These are phyloP conservation scores for Pythium dissimile DNA, from an alignment of 352 stramenopile genomes.

Conservation along the genomic window DNA sequence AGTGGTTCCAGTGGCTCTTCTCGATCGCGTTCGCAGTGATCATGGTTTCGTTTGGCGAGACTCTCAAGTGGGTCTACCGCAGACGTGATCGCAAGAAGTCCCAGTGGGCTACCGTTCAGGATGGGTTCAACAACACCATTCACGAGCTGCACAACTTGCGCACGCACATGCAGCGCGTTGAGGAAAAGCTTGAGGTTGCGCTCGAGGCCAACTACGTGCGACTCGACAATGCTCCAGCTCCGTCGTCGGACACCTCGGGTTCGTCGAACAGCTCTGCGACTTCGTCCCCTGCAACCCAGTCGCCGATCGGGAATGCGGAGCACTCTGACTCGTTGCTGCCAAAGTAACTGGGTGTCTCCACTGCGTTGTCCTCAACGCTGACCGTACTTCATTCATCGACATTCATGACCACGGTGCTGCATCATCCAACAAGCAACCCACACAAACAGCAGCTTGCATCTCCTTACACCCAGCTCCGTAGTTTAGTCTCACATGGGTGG, in stretches of 20 bases:
- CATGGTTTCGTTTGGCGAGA: conserved; percentile 70
- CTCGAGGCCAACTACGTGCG: conserved; percentile 39
- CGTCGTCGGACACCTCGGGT: conserved; percentile 46
- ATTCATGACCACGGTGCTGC: background rate
- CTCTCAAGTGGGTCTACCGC: conserved; percentile 62
- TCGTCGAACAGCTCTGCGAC: conserved; percentile 38
- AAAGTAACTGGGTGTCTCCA: background rate
- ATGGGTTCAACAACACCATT: conserved; percentile 42
- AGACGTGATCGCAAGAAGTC: conserved; percentile 45
- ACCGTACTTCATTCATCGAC: background rate
- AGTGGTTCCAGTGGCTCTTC: conserved; percentile 78
- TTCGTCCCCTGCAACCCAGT: conserved; percentile 23
- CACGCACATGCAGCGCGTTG: conserved; percentile 53
- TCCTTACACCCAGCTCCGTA: conserved; percentile 6
- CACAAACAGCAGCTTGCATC: conserved; percentile 12
- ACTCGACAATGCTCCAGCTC: conserved; percentile 13
- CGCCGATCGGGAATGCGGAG: conserved; percentile 7
- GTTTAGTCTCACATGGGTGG: conserved; percentile 14
- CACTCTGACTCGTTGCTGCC: background rate
- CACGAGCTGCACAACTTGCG: conserved; percentile 59
- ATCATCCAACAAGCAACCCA: background rate
- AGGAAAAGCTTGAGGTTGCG: conserved; percentile 51
- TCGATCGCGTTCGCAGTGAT: conserved; percentile 59
- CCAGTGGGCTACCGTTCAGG: conserved; percentile 32
- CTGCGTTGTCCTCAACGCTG: background rate